phyloP scores from a whole-genome alignment of 495 filamentous ascomycete genomes.

The Penicillium canariense region DNA sequence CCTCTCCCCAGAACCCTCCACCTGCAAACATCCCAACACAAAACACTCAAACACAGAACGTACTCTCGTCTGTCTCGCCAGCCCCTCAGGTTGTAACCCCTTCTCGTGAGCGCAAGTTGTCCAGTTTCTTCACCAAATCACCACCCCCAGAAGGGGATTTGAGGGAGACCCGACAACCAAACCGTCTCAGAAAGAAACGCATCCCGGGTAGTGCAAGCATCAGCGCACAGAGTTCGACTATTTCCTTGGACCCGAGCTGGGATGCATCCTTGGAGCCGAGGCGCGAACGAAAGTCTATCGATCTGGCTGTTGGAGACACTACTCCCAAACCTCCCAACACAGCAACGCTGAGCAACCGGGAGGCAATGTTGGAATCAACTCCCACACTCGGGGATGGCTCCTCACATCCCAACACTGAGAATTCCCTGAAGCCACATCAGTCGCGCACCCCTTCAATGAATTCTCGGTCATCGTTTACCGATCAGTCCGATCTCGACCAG shows the following conservation, averaged over 20 bases:
- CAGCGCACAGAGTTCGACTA: conserved; percentile 82
- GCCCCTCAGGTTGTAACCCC: conserved; percentile 57
- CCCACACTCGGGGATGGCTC: conserved; percentile 20
- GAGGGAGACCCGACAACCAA: conserved; percentile 63
- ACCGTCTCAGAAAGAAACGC: conserved; percentile 83
- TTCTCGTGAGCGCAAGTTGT: conserved; percentile 64
- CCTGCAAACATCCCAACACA: neutral
- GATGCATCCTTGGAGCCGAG: conserved; percentile 18
- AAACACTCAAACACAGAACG: neutral
- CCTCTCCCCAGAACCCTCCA: neutral
- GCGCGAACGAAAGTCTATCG: conserved; percentile 14
- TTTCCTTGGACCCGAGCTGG: conserved; percentile 54
- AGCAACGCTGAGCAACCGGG: conserved; percentile 22
- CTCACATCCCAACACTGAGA: conserved; percentile 36
- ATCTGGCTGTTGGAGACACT: conserved; percentile 29
- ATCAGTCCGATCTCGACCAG: conserved; percentile 73
- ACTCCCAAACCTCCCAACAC: conserved; percentile 33
- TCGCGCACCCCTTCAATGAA: conserved; percentile 70
- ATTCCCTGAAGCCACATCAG: conserved; percentile 56
- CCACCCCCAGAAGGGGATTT: conserved; percentile 54
- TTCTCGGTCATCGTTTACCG: conserved; percentile 71
- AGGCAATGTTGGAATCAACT: conserved; percentile 21
- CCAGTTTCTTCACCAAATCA: conserved; percentile 67
- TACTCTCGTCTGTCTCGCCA: conserved; percentile 26
- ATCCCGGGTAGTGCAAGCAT: conserved; percentile 68